Conservation (phyloP, 768 basidiomycete species). For the Pholiota molesta region DNA sequence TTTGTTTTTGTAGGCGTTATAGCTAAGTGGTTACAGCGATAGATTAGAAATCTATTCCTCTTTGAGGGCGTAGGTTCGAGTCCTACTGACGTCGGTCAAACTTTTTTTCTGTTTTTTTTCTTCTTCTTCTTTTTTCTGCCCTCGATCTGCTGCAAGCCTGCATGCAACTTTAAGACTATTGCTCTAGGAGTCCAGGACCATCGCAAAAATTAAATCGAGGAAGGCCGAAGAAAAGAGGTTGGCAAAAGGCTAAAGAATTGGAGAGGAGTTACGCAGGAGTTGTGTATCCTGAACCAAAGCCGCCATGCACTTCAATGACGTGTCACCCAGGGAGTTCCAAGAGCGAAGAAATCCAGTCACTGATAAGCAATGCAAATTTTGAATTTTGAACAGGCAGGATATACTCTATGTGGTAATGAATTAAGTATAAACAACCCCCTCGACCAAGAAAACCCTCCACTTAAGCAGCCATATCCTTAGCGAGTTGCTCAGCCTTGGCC, state of each 20-base stretch:
- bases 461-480: slow-evolving; percentile 85
- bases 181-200: too few relatives aligned
- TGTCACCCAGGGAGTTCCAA: background rate
- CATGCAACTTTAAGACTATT: too few relatives aligned
- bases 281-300: too few relatives aligned
- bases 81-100: slow-evolving; percentile 67
- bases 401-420: slow-evolving; percentile 20
- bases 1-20: too few relatives aligned
- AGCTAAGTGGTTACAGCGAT: slow-evolving; percentile 83
- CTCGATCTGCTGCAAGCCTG: too few relatives aligned
- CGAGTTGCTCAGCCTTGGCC: slow-evolving; percentile 95
- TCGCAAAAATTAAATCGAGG: too few relatives aligned
- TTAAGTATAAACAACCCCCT: slow-evolving; percentile 22
- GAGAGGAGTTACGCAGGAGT: too few relatives aligned
- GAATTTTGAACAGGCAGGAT: slow-evolving; percentile 16
- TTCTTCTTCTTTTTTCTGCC: too few relatives aligned
- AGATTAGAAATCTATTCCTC: slow-evolving; percentile 56
- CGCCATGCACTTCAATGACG: too few relatives aligned
- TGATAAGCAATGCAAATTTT: slow-evolving; percentile 23
- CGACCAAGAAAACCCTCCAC: slow-evolving; percentile 16
- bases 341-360: background rate
- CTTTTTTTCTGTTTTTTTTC: too few relatives aligned
- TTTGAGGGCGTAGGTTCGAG: slow-evolving; percentile 72
- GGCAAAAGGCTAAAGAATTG: too few relatives aligned
- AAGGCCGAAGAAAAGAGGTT: too few relatives aligned